phyloP scores from a whole-genome alignment of 352 stramenopile genomes.

The Phytophthora tentaculata region DNA sequence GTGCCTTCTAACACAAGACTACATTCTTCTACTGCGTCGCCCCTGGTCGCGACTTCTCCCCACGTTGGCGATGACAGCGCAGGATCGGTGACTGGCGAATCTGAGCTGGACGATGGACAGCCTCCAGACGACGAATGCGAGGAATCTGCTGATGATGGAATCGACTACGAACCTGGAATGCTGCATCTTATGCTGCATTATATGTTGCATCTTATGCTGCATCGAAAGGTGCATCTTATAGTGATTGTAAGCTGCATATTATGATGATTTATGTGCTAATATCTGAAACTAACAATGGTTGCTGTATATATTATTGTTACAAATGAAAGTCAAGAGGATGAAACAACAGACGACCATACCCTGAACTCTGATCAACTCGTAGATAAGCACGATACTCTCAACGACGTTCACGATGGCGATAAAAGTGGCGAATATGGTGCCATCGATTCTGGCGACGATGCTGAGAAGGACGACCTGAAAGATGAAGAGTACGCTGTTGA shows the following conservation, averaged over 20 bases:
- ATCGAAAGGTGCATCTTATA: constrained; percentile 9
- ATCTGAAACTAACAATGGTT: not conserved
- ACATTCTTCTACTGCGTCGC: not conserved
- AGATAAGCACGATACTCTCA: constrained; percentile 7
- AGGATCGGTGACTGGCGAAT: not conserved
- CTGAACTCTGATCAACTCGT: constrained; percentile 2
- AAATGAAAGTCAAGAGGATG: not conserved
- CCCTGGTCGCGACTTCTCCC: not conserved
- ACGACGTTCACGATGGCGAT: not conserved
- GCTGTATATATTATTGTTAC: not conserved
- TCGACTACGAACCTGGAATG: not conserved
- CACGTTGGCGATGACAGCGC: not conserved
- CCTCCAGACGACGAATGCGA: not conserved
- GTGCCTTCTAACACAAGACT: too few relatives aligned
- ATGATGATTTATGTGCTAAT: too few relatives aligned
- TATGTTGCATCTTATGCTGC: constrained; percentile 3
- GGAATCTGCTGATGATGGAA: not conserved
- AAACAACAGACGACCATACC: too few relatives aligned
- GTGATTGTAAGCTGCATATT: constrained; percentile 1
- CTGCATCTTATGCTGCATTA: constrained; percentile 6
- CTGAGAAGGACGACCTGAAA: constrained; percentile 15
- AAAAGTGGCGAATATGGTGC: not conserved
- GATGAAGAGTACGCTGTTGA: constrained; percentile 2
- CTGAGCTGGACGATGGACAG: not conserved
- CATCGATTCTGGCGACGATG: constrained; percentile 23